Base-by-base conservation (phyloP, 257 asterid genomes). In the Scutellaria minor region DNA sequence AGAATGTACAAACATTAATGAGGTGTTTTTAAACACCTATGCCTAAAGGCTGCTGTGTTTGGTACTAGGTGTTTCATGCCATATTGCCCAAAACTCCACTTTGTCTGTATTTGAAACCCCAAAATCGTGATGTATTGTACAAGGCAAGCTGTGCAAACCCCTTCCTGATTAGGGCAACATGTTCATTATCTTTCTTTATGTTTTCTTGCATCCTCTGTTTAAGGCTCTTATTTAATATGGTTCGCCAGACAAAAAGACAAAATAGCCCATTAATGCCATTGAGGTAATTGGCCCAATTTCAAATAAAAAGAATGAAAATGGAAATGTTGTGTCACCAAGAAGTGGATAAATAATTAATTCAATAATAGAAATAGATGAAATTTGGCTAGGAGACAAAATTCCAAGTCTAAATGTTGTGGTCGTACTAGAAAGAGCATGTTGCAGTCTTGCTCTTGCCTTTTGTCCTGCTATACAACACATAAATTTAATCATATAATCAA, bases 71-170 rank as follows among this genome's bases (percentile, higher is more conserved):
- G 54, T 42, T n/a, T 44, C 18, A 18, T 47, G 70, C 27, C 27
- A 24, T 24, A 24, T 24, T 24, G 27, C 57, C 56, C 66, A 44
- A 71, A 66, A 71, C 46, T 59, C 24, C 60, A 27, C 14, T 35
- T 50, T 71, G 52, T 71, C 69, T 71, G 73, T 40, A 68, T 50
- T 31, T 37, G 68, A 14, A 46, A 71, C 39, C 59, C 68, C 65
- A n/a, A 45, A 71, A 58, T 45, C 9, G 20, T 64, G 68, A 44
- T 14, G 4, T 42, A 50, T 31, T 31, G 37, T 31, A 31, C 37
- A 31, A 31, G 37, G 3, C 37, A 31, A 31, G 37, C 14, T 4
- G 14, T 39, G 41, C 14, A 12, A 70, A 56, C n/a, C 55, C 27
- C 54, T 15, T 73, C 77, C 78, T 53, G 22, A 20, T 73, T 8